Evolutionary conservation across 352 stramenopile species (phyloP), one percentile per base, ranked within the genome.

Genomic region (Globisporangium canariense): DNA sequence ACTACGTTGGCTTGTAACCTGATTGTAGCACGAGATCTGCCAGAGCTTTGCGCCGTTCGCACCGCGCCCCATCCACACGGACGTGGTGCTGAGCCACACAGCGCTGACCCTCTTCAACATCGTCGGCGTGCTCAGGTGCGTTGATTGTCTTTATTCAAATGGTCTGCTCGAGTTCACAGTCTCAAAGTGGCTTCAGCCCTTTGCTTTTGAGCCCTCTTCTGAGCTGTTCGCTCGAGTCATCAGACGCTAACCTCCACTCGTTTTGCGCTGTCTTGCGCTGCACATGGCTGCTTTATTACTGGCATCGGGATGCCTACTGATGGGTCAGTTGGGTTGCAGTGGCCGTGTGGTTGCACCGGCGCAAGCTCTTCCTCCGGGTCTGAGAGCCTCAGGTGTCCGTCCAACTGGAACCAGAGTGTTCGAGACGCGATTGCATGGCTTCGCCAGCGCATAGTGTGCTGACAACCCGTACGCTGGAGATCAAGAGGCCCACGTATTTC

Each of bases 21-120:
- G 5, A 11, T 49, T 36, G n/a, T 38, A 89, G 81, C 81, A 90
- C 55, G 81, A 90, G 59, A 67, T 87, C 28, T 78, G 72, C n/a
- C 68, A 86, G 54, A 49, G 70, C 14, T 83, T 76, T 63, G 67
- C 69, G 46, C 81, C 79, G 22, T 90, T 90, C 59, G 62, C 75
- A 18, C 53, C 72, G 1, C 73, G 64, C 53, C 58, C 74, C 30
- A 30, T 74, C 34, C 22, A 58, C 34, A 46, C 22, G 30, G 60
- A 60, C 30, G 63, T 68, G 25, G 51, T 34, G 0, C 34, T 76
- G 30, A 56, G 65, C 3, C 60, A 70, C 32, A 30, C 77, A 18
- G 70, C 71, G n/a, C n/a, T 84, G 14, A 25, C 81, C 46, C 62
- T 89, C 4, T 77, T 74, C 64, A 90, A 89, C 70, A 38, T 69